These are phyloP conservation scores for Aegilops speltoides DNA, from an alignment of 176 grass and related monocot genomes.

Conservation along the genomic window DNA sequence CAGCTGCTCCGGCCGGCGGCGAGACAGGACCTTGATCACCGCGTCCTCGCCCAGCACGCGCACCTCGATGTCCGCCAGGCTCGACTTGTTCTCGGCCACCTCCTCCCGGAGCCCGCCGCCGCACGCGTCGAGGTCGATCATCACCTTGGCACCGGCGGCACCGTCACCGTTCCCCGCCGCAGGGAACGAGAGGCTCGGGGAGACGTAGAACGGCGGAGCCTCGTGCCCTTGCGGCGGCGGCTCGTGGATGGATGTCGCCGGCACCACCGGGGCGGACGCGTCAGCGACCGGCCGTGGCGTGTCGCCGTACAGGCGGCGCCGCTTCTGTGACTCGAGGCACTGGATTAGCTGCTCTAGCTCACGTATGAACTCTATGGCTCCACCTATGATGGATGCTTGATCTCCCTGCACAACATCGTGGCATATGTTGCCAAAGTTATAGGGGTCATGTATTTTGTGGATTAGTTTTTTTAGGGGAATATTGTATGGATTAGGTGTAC, in stretches of 20 bases:
- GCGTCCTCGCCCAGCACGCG: slow-evolving; percentile 70
- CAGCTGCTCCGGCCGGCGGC: slow-evolving; percentile 70
- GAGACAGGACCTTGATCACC: slow-evolving; percentile 89
- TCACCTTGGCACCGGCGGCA: slow-evolving; percentile 27
- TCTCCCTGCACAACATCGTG: slow-evolving; percentile 60
- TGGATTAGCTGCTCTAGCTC: slow-evolving; percentile 94
- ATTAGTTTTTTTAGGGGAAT: neutral
- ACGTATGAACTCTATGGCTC: slow-evolving; percentile 92
- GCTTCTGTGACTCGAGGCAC: slow-evolving; percentile 94
- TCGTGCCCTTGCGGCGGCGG: slow-evolving; percentile 26
- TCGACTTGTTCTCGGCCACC: slow-evolving; percentile 89
- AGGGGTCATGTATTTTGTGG: neutral
- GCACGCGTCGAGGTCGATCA: slow-evolving; percentile 53
- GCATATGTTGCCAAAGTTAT: neutral
- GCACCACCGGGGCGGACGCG: neutral
- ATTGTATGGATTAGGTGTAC: neutral
- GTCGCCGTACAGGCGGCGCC: slow-evolving; percentile 66
- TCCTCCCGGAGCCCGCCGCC: slow-evolving; percentile 55
- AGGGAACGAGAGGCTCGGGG: slow-evolving; percentile 53
- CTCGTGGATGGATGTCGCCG: slow-evolving; percentile 14
- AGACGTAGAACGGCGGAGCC: slow-evolving; percentile 33
- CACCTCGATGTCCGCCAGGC: slow-evolving; percentile 90
- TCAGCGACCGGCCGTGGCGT: slow-evolving; percentile 51
- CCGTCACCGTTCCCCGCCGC: neutral
- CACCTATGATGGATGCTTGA: slow-evolving; percentile 91